Conservation (phyloP, 2,329 filamentous ascomycete species). For the Plenodomus lindquistii region DNA sequence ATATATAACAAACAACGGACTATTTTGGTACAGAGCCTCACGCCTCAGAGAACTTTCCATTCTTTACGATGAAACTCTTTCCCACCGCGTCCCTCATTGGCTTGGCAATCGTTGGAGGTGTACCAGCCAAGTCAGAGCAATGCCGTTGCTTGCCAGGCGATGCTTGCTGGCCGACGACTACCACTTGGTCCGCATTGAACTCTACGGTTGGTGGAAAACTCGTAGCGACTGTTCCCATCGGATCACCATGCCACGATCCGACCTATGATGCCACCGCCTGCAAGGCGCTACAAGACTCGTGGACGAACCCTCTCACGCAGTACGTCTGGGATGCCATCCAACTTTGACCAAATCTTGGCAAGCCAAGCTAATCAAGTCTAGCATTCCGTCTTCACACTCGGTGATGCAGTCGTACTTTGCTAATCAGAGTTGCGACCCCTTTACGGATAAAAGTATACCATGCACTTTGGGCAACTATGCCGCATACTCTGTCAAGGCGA, state of each 20-base stretch:
- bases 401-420: slow-evolving; percentile 13
- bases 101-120: neutral
- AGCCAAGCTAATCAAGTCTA: neutral
- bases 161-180: slow-evolving; percentile 39
- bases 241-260: slow-evolving; percentile 41
- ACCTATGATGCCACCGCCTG: slow-evolving; percentile 22
- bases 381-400: slow-evolving; percentile 10
- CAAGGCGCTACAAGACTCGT: slow-evolving; percentile 18
- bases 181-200: slow-evolving; percentile 43
- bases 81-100: neutral
- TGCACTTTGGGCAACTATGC: slow-evolving; percentile 31
- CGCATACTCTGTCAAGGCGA: slow-evolving; percentile 41
- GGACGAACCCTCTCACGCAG: slow-evolving; percentile 15
- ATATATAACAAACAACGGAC: neutral
- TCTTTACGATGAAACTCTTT: slow-evolving; percentile 4
- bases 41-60: neutral
- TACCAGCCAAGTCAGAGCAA: neutral
- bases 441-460: slow-evolving; percentile 4
- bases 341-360: neutral
- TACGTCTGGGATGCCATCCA: slow-evolving; percentile 12
- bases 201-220: slow-evolving; percentile 44
- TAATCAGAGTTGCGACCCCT: slow-evolving; percentile 22
- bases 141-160: slow-evolving; percentile 35
- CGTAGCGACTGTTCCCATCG: slow-evolving; percentile 46
- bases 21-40: neutral